Evolutionary conservation across 2,329 filamentous ascomycete species (phyloP).

Genomic region (Graphilbum sp.): DNA sequence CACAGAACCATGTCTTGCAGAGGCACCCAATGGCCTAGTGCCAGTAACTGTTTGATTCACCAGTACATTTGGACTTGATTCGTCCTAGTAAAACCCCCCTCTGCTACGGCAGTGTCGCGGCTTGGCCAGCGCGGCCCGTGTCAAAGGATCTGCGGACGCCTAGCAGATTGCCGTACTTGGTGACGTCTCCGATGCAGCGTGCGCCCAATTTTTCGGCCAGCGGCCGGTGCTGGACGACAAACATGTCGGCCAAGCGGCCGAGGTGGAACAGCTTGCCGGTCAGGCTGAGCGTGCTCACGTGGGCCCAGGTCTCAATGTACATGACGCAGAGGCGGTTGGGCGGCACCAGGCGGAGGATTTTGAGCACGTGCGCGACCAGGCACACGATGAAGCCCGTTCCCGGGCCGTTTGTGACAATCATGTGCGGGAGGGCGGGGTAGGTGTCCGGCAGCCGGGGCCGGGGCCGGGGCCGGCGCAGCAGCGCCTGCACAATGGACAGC

Average conservation of each 20-base stretch:
- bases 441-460: no score
- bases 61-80: no score
- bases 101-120: no score
- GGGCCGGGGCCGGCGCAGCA: constrained; percentile 16
- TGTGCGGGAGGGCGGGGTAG: constrained; percentile 48
- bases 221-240: constrained; percentile 66
- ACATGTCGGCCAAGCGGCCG: constrained; percentile 51
- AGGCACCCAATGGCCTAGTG: no score
- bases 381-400: constrained; percentile 70
- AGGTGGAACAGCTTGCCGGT: constrained; percentile 62
- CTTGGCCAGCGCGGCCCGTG: no score
- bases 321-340: constrained; percentile 51
- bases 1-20: no score
- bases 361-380: constrained; percentile 30
- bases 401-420: constrained; percentile 78
- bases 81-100: no score
- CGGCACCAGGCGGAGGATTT: constrained; percentile 26
- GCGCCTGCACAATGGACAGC: constrained; percentile 22
- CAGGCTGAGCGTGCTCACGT: constrained; percentile 66
- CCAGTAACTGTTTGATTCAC: no score
- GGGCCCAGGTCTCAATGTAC: constrained; percentile 87
- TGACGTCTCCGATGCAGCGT: constrained; percentile 11
- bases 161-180: constrained; percentile 10
- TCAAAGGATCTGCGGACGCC: constrained; percentile 12
- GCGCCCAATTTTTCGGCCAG: constrained; percentile 33